These are phyloP conservation scores for Debaryomyces coudertii DNA, from an alignment of 1,139 yeast genomes.

Conservation along the genomic window DNA sequence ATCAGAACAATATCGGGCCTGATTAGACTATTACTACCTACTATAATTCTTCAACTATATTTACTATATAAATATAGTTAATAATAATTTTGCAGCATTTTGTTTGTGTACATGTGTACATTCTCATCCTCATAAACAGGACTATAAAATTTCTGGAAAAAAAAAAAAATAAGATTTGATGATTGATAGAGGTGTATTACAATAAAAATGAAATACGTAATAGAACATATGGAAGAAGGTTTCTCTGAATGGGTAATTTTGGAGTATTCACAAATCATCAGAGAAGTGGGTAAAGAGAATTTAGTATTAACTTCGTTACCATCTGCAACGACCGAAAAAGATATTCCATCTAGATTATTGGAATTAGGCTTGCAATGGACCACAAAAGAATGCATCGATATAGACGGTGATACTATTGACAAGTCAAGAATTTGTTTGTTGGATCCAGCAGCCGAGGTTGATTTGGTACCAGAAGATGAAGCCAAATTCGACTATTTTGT, in stretches of 20 bases:
- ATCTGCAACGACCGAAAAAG: constrained; percentile 55
- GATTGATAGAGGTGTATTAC: not conserved
- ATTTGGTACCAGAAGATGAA: constrained; percentile 71
- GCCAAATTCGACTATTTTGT: constrained; percentile 78
- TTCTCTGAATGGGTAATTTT: constrained; percentile 94
- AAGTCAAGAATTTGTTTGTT: constrained; percentile 71
- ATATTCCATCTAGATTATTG: constrained; percentile 64
- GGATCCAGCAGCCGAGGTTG: constrained; percentile 83
- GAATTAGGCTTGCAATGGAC: constrained; percentile 83
- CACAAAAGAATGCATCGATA: constrained; percentile 63
- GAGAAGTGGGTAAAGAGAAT: constrained; percentile 79
- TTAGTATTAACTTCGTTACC: constrained; percentile 81
- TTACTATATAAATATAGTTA: too few species aligned
- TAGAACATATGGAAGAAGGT: constrained; percentile 97
- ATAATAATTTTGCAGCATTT: constrained; percentile 3
- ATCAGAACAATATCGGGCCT: too few species aligned
- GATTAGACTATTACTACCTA: too few species aligned
- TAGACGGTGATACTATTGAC: constrained; percentile 46
- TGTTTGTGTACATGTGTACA: not conserved
- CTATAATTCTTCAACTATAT: too few species aligned
- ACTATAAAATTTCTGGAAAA: not conserved
- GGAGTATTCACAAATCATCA: constrained; percentile 81
- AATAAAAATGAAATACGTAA: constrained; percentile 73
- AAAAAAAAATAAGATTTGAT: not conserved
- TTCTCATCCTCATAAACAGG: not conserved